Evolutionary conservation across 2,329 filamentous ascomycete species (phyloP).

Genomic region (Mycosphaerella sp.): DNA sequence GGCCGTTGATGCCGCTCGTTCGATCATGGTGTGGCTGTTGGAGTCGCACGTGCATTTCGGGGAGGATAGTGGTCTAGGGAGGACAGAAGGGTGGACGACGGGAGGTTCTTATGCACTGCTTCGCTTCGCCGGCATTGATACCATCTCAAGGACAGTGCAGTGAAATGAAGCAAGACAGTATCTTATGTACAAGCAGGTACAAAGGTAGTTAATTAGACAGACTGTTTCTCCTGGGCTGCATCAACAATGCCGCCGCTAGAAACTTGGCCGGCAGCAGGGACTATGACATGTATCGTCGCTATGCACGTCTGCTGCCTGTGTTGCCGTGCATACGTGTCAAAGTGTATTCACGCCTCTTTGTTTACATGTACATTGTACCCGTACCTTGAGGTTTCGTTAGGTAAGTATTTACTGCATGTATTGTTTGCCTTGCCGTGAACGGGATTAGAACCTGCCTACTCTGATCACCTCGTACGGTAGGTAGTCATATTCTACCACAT

Average conservation of each 20-base stretch:
- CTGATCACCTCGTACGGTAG: too few relatives aligned
- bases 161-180: too few relatives aligned
- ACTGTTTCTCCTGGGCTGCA: too few relatives aligned
- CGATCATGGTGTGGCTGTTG: slow-evolving; percentile 10
- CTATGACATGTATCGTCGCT: background rate
- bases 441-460: background rate
- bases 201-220: too few relatives aligned
- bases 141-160: too few relatives aligned
- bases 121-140: background rate
- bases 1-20: slow-evolving; percentile 7
- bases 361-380: background rate
- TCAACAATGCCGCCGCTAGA: too few relatives aligned
- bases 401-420: too few relatives aligned
- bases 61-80: background rate
- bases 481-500: too few relatives aligned
- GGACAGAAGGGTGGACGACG: background rate
- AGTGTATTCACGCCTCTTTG: background rate
- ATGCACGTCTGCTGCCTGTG: background rate
- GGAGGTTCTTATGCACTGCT: background rate
- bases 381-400: too few relatives aligned
- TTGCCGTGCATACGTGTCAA: background rate
- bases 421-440: too few relatives aligned
- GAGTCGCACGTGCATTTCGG: background rate
- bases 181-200: too few relatives aligned
- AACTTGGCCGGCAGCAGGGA: background rate